Base-by-base conservation (phyloP, 495 filamentous ascomycete species). In the Xylaria acuta region DNA sequence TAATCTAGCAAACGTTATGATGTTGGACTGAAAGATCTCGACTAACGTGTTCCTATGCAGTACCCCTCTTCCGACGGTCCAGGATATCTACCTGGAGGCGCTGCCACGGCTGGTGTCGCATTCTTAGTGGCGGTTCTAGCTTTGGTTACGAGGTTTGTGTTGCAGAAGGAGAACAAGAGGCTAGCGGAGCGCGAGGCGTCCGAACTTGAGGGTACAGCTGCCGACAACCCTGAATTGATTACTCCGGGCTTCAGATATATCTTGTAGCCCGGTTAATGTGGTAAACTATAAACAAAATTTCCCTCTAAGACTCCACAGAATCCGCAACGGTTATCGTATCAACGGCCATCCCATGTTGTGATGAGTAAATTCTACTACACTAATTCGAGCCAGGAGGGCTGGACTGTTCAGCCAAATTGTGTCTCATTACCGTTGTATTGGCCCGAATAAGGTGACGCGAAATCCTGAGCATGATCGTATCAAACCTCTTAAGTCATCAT, bases 1-100 rank as follows among this genome's bases (percentile, higher is more conserved):
- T n/a, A n/a, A n/a, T 18, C 43, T 47, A 4, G 16, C 14, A 20
- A 47, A 12, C 18, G 1, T 11, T 47, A 3, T 47, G 16, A 20
- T 47, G 3, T 27, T 25, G 11, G 12, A 16, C 49, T 27, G 0
- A 27, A 49, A 54, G 11, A 30, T 12, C 25, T 54, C 25, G 11
- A 54, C 51, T 54, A 27, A 54, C 25, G 25, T 5, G 51, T 54
- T 54, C 9, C 25, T 30, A 47, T 20, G 16, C 5, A 54, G 51
- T 90, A 84, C 59, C 87, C 87, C 5, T 75, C 83, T 12, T 82
- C 76, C 36, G 80, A 85, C 6, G 86, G 78, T 30, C 88, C 88
- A 11, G 80, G 84, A 30, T 90, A 87, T 81, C 80, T 82, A 71
- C 63, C 76, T 5, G 84, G 83, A 0, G 84, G 84, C 1, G 74